These are phyloP conservation scores for Cercophora samala DNA, from an alignment of 495 filamentous ascomycete genomes.

Conservation along the genomic window DNA sequence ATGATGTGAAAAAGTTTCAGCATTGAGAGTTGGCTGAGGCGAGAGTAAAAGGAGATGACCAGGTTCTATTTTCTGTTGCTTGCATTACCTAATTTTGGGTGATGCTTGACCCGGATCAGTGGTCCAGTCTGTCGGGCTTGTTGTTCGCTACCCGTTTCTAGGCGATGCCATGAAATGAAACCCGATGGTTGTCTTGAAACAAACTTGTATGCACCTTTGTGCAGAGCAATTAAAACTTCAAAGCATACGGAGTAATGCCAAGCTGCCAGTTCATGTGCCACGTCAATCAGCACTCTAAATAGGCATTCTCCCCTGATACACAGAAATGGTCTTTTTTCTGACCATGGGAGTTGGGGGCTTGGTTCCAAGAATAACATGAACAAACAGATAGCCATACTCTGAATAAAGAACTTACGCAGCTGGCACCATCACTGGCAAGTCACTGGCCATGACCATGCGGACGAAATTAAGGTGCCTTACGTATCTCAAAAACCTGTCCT, in stretches of 20 bases:
- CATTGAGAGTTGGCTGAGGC: not conserved
- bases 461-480: too few relatives aligned
- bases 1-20: not conserved
- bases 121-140: not conserved
- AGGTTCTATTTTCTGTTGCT: not conserved
- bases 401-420: too few relatives aligned
- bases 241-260: not conserved
- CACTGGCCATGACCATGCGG: too few relatives aligned
- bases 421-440: too few relatives aligned
- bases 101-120: not conserved
- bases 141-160: not conserved
- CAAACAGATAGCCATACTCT: too few relatives aligned
- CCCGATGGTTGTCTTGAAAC: not conserved
- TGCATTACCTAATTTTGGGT: not conserved
- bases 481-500: too few relatives aligned
- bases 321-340: too few relatives aligned
- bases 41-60: not conserved
- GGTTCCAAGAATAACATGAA: too few relatives aligned
- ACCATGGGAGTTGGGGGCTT: too few relatives aligned
- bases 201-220: not conserved
- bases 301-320: too few relatives aligned
- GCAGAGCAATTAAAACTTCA: not conserved
- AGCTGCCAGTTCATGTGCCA: not conserved
- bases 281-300: not conserved
- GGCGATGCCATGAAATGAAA: not conserved